Evolutionary conservation across 2,329 filamentous ascomycete genomes (phyloP).

Genomic region (Dothideomycetes sp.): DNA sequence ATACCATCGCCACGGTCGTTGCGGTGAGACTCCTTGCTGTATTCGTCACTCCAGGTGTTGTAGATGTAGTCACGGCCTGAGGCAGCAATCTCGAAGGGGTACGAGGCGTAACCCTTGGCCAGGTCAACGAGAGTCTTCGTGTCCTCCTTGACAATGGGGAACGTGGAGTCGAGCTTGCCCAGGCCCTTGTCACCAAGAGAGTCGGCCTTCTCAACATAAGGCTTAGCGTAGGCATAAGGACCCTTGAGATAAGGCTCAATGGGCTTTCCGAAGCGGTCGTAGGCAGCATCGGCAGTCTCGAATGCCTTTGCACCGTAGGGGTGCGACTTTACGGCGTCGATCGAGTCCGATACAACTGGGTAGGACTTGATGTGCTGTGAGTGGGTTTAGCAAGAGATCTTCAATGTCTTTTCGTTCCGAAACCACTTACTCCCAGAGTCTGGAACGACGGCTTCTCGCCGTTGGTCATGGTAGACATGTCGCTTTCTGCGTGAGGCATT

Average conservation of each 20-base stretch:
- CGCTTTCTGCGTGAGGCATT: slow-evolving; percentile 38
- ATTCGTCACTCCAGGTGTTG: slow-evolving; percentile 24
- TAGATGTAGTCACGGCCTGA: slow-evolving; percentile 18
- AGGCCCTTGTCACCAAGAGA: slow-evolving; percentile 45
- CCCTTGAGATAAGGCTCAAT: slow-evolving; percentile 67
- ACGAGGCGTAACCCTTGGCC: slow-evolving; percentile 53
- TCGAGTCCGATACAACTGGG: slow-evolving; percentile 68
- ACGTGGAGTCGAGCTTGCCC: slow-evolving; percentile 39
- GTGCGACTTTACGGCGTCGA: slow-evolving; percentile 69
- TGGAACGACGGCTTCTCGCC: slow-evolving; percentile 38
- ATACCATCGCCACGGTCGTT: slow-evolving; percentile 19
- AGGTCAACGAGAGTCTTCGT: slow-evolving; percentile 44
- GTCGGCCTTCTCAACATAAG: slow-evolving; percentile 78
- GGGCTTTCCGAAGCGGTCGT: slow-evolving; percentile 65
- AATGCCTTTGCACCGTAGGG: slow-evolving; percentile 76
- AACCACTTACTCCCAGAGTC: slow-evolving; percentile 24
- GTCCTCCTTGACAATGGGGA: slow-evolving; percentile 46
- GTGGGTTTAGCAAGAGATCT: no score
- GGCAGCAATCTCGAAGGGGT: slow-evolving; percentile 22
- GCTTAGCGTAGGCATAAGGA: slow-evolving; percentile 71
- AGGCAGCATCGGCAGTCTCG: slow-evolving; percentile 62
- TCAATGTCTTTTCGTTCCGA: no score
- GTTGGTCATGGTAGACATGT: slow-evolving; percentile 38
- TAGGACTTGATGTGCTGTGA: slow-evolving; percentile 71
- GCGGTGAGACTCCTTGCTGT: slow-evolving; percentile 23